Evolutionary conservation across 805 yeast species (phyloP).

Genomic region (Ascoidea asiatica): DNA sequence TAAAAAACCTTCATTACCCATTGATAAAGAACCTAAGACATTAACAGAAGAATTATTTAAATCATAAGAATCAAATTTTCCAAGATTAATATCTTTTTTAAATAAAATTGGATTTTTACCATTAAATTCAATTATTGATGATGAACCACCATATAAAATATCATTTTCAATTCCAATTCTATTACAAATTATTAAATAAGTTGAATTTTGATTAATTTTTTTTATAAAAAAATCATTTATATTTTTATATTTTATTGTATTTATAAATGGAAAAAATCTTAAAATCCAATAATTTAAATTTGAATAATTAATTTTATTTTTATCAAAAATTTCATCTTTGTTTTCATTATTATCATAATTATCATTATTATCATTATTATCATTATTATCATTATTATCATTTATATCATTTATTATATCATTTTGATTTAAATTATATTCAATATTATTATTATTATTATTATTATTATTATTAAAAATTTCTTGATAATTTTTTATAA

Average conservation of each 20-base stretch:
- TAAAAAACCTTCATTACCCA: slow-evolving; percentile 53
- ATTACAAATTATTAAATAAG: slow-evolving; percentile 42
- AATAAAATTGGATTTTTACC: slow-evolving; percentile 19
- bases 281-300: slow-evolving; percentile 65
- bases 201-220: slow-evolving; percentile 10
- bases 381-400: neutral
- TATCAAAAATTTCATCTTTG: neutral
- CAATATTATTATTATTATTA: slow-evolving; percentile 4
- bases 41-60: slow-evolving; percentile 35
- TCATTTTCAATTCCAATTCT: slow-evolving; percentile 68
- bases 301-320: slow-evolving; percentile 25
- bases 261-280: slow-evolving; percentile 51
- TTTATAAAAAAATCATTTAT: neutral
- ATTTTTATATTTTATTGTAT: slow-evolving; percentile 15
- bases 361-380: too few relatives aligned
- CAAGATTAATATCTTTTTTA: slow-evolving; percentile 9
- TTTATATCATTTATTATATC: neutral
- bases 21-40: slow-evolving; percentile 42
- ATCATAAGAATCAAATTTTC: slow-evolving; percentile 17
- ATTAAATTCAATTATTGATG: slow-evolving; percentile 40
- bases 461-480: slow-evolving; percentile 12
- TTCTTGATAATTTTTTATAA: slow-evolving; percentile 9
- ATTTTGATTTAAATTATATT: neutral
- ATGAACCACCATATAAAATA: slow-evolving; percentile 55
- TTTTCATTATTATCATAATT: neutral